Conservation (phyloP, 306 rosid species). For the Castanospermum australe region DNA sequence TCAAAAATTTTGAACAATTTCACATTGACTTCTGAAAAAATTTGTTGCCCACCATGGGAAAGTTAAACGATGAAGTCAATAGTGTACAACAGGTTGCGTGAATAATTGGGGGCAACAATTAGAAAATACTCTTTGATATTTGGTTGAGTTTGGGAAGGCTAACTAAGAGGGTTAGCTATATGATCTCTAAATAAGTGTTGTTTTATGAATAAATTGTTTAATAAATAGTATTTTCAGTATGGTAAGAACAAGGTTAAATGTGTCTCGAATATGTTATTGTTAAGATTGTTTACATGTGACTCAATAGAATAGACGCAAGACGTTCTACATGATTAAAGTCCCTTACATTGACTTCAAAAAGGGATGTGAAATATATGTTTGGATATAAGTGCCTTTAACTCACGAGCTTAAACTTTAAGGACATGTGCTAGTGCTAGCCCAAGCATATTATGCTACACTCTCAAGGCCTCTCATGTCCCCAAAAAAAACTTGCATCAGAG, state of each 20-base stretch:
- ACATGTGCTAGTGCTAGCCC: not conserved
- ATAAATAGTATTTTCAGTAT: not conserved
- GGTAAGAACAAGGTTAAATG: not conserved
- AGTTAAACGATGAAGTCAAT: slow-evolving; percentile 9
- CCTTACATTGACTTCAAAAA: not conserved
- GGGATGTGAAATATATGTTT: not conserved
- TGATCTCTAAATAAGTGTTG: not conserved
- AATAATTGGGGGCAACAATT: not conserved
- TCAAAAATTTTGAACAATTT: not conserved
- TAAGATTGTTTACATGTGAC: not conserved
- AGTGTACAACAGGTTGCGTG: not conserved
- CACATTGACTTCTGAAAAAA: not conserved
- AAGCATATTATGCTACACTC: not conserved
- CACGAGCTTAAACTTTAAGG: not conserved
- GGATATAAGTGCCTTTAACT: not conserved
- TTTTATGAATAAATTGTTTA: not conserved
- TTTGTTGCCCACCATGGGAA: not conserved
- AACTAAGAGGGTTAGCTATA: not conserved
- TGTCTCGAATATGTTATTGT: not conserved
- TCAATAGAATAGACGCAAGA: not conserved
- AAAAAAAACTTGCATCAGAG: not conserved
- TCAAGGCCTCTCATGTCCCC: not conserved
- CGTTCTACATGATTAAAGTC: not conserved
- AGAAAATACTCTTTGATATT: not conserved
- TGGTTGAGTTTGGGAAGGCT: not conserved